These are phyloP conservation scores for Pythium graminicola DNA, from an alignment of 352 stramenopile genomes.

Conservation along the genomic window DNA sequence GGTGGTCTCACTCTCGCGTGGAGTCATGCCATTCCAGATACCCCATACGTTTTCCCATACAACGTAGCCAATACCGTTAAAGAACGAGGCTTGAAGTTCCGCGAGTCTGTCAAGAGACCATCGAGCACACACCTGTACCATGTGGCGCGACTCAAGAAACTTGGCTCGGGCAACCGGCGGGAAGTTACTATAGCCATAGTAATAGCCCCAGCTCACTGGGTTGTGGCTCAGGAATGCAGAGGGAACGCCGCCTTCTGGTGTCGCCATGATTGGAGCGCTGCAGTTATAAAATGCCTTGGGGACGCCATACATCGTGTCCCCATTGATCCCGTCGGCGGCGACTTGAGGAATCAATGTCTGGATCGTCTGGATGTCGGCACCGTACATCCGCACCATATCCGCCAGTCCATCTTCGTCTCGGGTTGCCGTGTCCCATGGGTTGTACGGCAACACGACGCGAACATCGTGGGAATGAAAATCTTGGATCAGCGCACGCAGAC, in stretches of 20 bases:
- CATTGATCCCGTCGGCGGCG: conserved; percentile 76
- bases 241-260: conserved; percentile 61
- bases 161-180: conserved; percentile 63
- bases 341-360: conserved; percentile 31
- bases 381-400: conserved; percentile 61
- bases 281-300: conserved; percentile 79
- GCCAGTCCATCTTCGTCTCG: conserved; percentile 46
- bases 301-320: conserved; percentile 86
- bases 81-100: conserved; percentile 69
- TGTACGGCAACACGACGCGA: conserved; percentile 75
- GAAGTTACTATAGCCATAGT: conserved; percentile 57
- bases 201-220: conserved; percentile 80
- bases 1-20: conserved; percentile 52
- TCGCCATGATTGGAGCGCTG: conserved; percentile 41
- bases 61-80: conserved; percentile 83
- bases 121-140: conserved; percentile 74
- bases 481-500: conserved; percentile 35
- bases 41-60: conserved; percentile 88
- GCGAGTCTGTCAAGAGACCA: conserved; percentile 68
- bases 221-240: conserved; percentile 59
- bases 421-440: conserved; percentile 77
- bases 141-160: conserved; percentile 75
- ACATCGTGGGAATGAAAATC: conserved; percentile 58
- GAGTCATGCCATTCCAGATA: conserved; percentile 78
- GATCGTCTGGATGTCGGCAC: conserved; percentile 56